Evolutionary conservation across 441 rosid genomes (phyloP).

Genomic region (Corymbia citriodora): DNA sequence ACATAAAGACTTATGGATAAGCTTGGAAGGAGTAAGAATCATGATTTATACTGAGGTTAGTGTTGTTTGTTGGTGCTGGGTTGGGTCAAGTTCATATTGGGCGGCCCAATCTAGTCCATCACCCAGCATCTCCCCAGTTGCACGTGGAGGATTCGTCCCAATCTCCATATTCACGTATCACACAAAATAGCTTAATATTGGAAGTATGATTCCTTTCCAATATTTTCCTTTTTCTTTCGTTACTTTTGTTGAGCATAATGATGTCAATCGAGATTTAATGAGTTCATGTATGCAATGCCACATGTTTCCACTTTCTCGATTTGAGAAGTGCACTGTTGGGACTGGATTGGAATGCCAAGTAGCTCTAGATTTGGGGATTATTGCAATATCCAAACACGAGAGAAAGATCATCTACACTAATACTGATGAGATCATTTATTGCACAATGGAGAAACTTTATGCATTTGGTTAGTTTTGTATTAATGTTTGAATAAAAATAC

Average conservation of each 20-base stretch:
- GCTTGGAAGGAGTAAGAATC: not conserved
- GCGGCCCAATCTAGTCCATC: not conserved
- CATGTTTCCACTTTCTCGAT: not conserved
- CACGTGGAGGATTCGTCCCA: not conserved
- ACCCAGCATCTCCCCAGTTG: not conserved
- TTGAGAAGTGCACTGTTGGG: not conserved
- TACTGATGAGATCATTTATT: not conserved
- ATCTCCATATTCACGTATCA: not conserved
- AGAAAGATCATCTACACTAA: not conserved
- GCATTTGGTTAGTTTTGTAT: not conserved
- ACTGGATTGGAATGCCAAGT: not conserved
- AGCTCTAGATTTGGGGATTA: not conserved
- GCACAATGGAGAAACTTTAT: not conserved
- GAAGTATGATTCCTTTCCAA: not conserved
- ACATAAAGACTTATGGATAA: not conserved
- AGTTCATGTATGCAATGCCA: not conserved
- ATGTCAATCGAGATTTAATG: not conserved
- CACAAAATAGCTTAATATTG: not conserved
- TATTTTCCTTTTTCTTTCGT: not conserved
- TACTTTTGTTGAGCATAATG: not conserved
- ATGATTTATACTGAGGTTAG: not conserved
- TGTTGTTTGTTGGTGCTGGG: not conserved
- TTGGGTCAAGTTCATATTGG: not conserved
- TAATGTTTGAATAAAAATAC: not conserved
- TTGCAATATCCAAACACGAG: not conserved